These are phyloP conservation scores for Coniosporium apollinis DNA, from an alignment of 495 filamentous ascomycete species.

Conservation along the genomic window DNA sequence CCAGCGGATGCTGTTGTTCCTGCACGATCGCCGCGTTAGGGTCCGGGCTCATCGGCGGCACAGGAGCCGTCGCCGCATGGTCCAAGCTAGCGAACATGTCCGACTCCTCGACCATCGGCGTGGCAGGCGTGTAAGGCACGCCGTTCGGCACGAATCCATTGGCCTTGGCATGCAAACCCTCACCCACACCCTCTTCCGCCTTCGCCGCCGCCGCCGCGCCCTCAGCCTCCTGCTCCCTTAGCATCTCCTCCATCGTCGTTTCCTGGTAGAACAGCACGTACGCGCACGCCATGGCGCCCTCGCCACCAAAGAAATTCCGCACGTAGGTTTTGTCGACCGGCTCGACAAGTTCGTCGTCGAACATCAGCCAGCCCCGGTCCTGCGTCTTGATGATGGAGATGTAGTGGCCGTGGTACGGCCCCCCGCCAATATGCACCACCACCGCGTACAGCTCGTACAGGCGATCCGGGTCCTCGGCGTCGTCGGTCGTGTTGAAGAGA, in stretches of 20 bases:
- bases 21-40: no score
- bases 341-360: slow-evolving; percentile 97
- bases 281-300: slow-evolving; percentile 57
- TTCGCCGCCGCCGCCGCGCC: slow-evolving; percentile 46
- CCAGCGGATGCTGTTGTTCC: no score
- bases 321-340: slow-evolving; percentile 94
- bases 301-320: slow-evolving; percentile 93
- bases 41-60: slow-evolving; percentile 16
- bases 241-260: slow-evolving; percentile 76
- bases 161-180: slow-evolving; percentile 1
- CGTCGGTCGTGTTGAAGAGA: slow-evolving; percentile 95
- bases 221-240: slow-evolving; percentile 68
- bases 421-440: slow-evolving; percentile 97
- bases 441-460: slow-evolving; percentile 96
- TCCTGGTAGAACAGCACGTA: slow-evolving; percentile 98
- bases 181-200: slow-evolving; percentile 33
- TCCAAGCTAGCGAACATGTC: slow-evolving; percentile 37
- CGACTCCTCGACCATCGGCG: slow-evolving; percentile 30
- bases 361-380: slow-evolving; percentile 86
- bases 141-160: slow-evolving; percentile 15
- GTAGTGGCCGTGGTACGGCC: slow-evolving; percentile 94
- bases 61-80: slow-evolving; percentile 45
- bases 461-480: slow-evolving; percentile 85
- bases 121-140: slow-evolving; percentile 25
- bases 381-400: slow-evolving; percentile 96